phyloP scores from a whole-genome alignment of 495 filamentous ascomycete species.

The Acidomyces sp. region DNA sequence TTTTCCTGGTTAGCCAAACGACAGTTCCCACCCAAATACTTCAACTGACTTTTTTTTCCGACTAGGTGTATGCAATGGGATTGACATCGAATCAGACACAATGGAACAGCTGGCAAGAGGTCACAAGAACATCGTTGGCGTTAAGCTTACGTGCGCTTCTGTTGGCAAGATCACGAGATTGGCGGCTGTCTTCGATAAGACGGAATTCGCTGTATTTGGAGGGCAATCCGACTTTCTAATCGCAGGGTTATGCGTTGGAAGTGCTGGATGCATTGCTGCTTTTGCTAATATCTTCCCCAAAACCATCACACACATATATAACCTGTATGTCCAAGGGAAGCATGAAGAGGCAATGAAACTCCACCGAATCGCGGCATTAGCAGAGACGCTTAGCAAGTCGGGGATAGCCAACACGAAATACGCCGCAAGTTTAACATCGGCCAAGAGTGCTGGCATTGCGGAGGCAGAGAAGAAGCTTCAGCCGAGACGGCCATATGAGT shows the following conservation, averaged over 20 bases:
- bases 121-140: constrained; percentile 45
- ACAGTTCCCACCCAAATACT: not conserved
- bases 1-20: constrained; percentile 36
- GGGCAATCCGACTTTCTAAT: constrained; percentile 61
- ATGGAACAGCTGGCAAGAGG: constrained; percentile 40
- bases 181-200: constrained; percentile 39
- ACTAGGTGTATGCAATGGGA: constrained; percentile 51
- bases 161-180: constrained; percentile 54
- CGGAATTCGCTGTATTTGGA: constrained; percentile 51
- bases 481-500: constrained; percentile 47
- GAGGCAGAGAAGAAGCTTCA: constrained; percentile 40
- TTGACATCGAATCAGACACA: constrained; percentile 52
- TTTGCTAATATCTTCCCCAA: constrained; percentile 56
- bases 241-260: constrained; percentile 46
- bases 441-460: constrained; percentile 43
- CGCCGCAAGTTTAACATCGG: constrained; percentile 43
- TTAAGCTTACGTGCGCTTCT: constrained; percentile 57
- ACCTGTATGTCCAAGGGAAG: constrained; percentile 38
- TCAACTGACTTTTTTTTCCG: constrained; percentile 2
- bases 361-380: constrained; percentile 39
- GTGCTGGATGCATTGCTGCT: constrained; percentile 51
- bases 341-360: constrained; percentile 41
- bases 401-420: constrained; percentile 56
- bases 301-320: constrained; percentile 40
- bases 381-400: constrained; percentile 44